phyloP scores from a whole-genome alignment of 106 monocot species.

The Allium fistulosum region DNA sequence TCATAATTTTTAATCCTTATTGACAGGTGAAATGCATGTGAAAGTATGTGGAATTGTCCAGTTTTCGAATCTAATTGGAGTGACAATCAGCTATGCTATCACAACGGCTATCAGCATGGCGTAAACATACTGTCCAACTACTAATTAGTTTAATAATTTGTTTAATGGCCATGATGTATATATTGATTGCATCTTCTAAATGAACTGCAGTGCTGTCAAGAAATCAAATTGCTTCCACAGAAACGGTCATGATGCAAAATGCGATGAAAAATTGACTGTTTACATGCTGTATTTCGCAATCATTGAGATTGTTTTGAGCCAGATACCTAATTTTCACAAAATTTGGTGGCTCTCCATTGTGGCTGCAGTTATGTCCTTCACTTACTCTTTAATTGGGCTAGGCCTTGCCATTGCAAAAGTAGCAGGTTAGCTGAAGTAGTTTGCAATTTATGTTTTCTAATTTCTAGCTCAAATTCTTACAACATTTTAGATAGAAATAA shows the following conservation, averaged over 20 bases:
- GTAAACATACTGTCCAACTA: slow-evolving; percentile 13
- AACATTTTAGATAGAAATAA: background rate
- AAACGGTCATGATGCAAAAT: slow-evolving; percentile 47
- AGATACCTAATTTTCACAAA: slow-evolving; percentile 67
- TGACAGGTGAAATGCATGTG: slow-evolving; percentile 33
- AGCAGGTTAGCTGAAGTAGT: slow-evolving; percentile 25
- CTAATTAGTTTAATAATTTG: background rate
- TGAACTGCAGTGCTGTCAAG: slow-evolving; percentile 45
- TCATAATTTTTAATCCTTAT: background rate
- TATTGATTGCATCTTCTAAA: background rate
- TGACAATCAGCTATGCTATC: slow-evolving; percentile 69
- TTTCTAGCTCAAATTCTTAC: no score
- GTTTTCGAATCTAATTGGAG: slow-evolving; percentile 72
- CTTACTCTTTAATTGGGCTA: slow-evolving; percentile 66
- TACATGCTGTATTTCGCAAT: slow-evolving; percentile 53
- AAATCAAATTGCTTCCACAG: slow-evolving; percentile 66
- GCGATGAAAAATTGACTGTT: slow-evolving; percentile 23
- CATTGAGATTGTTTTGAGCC: slow-evolving; percentile 52
- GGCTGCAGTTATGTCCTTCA: slow-evolving; percentile 65
- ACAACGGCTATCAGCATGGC: slow-evolving; percentile 91
- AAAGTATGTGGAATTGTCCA: slow-evolving; percentile 56
- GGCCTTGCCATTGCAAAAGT: slow-evolving; percentile 71
- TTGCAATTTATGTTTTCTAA: background rate
- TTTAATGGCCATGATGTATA: background rate
- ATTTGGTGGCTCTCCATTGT: slow-evolving; percentile 73